Conservation (phyloP, 106 monocot genomes). For the Alisma plantagoaquatica region DNA sequence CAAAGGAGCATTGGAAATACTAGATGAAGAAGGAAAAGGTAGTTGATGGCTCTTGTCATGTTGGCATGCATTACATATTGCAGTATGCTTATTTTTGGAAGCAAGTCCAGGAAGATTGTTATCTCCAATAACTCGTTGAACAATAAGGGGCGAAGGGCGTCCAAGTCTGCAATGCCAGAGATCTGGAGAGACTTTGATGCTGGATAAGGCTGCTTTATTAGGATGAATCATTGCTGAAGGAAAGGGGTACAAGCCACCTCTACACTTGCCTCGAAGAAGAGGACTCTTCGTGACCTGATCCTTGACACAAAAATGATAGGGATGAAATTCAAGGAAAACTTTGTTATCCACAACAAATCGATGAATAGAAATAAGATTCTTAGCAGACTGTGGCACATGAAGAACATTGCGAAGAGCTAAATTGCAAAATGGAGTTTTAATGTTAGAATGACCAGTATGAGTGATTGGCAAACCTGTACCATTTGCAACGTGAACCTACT, state of each 20-base stretch:
- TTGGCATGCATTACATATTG: no score
- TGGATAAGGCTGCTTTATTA: background rate
- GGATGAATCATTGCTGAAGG: background rate
- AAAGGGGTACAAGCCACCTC: background rate
- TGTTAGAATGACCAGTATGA: background rate
- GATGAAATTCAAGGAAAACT: slow-evolving; percentile 10
- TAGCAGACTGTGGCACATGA: background rate
- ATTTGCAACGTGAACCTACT: no score
- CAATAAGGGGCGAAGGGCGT: background rate
- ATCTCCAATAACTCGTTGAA: background rate
- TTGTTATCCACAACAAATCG: background rate
- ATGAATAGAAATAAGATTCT: slow-evolving; percentile 4
- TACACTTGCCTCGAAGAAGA: background rate
- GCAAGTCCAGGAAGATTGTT: no score
- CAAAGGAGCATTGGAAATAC: no score
- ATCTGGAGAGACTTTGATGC: background rate
- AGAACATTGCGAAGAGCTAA: slow-evolving; percentile 1
- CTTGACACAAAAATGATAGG: background rate
- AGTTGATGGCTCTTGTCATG: no score
- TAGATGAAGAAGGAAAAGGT: no score
- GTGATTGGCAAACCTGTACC: no score
- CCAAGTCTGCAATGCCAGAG: background rate
- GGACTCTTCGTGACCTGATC: background rate
- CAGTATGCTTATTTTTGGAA: no score
- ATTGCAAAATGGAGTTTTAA: background rate